These are phyloP conservation scores for Pyricularia pennisetigena DNA, from an alignment of 2,329 filamentous ascomycete genomes.

Conservation along the genomic window DNA sequence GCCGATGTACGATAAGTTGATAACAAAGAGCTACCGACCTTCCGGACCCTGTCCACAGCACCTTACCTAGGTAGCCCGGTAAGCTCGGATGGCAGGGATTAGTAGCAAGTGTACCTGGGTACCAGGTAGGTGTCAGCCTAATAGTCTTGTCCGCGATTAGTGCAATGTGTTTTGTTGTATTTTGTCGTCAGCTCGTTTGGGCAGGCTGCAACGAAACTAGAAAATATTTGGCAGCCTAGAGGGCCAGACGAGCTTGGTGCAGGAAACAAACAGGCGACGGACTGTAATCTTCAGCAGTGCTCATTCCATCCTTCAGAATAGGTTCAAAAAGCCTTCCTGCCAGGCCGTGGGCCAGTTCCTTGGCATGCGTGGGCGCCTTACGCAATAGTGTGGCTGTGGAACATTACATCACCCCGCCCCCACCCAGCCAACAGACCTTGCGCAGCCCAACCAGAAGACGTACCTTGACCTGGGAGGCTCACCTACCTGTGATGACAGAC, in stretches of 20 bases:
- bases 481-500: background rate
- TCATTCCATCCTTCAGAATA: background rate
- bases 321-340: background rate
- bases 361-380: slow-evolving; percentile 14
- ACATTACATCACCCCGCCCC: slow-evolving; percentile 20
- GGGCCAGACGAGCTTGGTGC: background rate
- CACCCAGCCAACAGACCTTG: background rate
- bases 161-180: background rate
- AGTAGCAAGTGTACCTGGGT: background rate
- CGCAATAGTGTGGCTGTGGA: slow-evolving; percentile 24
- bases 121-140: too few relatives aligned
- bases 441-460: slow-evolving; percentile 1
- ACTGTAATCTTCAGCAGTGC: background rate
- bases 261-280: background rate
- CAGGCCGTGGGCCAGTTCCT: background rate
- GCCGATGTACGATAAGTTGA: background rate
- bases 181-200: background rate
- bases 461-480: background rate
- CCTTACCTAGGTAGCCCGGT: background rate
- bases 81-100: background rate
- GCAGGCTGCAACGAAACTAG: background rate
- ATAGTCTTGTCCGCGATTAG: background rate
- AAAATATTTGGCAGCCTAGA: background rate
- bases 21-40: background rate
- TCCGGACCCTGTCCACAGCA: background rate